phyloP scores from a whole-genome alignment of 164 flowering plant species.

The Annona cherimola region DNA sequence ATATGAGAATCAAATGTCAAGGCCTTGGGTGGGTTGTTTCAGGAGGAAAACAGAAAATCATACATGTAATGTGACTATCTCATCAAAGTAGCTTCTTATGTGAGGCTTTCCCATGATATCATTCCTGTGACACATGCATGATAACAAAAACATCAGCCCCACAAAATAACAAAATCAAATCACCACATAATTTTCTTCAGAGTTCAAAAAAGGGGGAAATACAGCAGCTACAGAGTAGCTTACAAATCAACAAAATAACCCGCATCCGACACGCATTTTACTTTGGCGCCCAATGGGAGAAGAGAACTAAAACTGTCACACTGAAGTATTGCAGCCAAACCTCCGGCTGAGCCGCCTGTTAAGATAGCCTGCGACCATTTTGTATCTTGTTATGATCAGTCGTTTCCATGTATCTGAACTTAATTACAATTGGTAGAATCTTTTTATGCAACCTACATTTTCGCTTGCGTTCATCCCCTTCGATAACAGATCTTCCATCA shows the following conservation, averaged over 20 bases:
- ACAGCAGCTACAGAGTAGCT: no score
- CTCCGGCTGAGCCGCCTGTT: conserved; percentile 99
- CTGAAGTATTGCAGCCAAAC: conserved; percentile 75
- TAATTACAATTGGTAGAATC: not conserved
- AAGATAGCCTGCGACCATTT: conserved; percentile 56
- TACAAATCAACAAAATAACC: no score
- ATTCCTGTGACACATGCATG: conserved; percentile 17
- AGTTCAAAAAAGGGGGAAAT: no score
- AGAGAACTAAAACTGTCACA: conserved; percentile 74
- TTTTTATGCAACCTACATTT: conserved; percentile 40
- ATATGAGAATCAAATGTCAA: no score
- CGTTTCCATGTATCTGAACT: not conserved
- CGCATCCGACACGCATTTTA: no score
- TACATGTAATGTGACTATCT: conserved; percentile 66
- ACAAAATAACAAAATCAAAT: no score
- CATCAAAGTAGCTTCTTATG: conserved; percentile 43
- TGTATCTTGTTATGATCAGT: not conserved
- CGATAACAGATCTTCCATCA: conserved; percentile 58
- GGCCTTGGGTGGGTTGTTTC: not conserved
- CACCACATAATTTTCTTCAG: no score
- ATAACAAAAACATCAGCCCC: no score
- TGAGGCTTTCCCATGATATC: conserved; percentile 64
- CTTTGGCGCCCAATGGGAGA: conserved; percentile 57
- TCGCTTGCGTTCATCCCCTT: conserved; percentile 72
- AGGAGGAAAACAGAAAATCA: not conserved